Conservation (phyloP, 164 flowering plant species). For the Magnolia sinica region DNA sequence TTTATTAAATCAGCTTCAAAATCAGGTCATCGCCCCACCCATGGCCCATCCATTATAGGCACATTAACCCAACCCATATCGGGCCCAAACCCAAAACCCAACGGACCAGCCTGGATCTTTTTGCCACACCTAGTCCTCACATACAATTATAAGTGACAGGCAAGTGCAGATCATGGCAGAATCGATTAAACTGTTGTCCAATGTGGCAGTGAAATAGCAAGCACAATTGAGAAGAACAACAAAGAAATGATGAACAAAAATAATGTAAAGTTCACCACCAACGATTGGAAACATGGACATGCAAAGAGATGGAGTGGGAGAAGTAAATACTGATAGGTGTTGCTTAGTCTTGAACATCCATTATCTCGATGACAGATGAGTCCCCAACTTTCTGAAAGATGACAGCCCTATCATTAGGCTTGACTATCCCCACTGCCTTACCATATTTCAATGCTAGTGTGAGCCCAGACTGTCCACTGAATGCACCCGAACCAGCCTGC, state of each 20-base stretch:
- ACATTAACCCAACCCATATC: too few species aligned
- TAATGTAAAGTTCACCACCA: background rate
- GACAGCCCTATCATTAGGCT: conserved; percentile 42
- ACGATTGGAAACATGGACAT: background rate
- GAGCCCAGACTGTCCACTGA: conserved; percentile 37
- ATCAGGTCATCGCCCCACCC: too few species aligned
- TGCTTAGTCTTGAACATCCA: conserved; percentile 27
- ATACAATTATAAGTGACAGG: too few species aligned
- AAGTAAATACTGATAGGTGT: background rate
- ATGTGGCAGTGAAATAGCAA: too few species aligned
- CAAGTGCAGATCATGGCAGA: too few species aligned
- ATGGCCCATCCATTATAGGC: too few species aligned
- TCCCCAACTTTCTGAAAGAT: conserved; percentile 48
- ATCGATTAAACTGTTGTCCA: too few species aligned
- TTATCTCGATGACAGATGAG: conserved; percentile 40
- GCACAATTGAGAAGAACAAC: background rate
- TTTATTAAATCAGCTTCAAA: too few species aligned
- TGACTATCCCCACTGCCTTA: conserved; percentile 33
- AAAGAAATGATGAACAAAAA: background rate
- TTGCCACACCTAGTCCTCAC: too few species aligned
- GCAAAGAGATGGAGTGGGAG: background rate
- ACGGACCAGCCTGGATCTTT: too few species aligned
- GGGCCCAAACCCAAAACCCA: too few species aligned
- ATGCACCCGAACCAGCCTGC: conserved; percentile 30
- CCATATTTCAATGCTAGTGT: conserved; percentile 34